Evolutionary conservation across 2,329 filamentous ascomycete genomes (phyloP), one percentile per base, ranked within the genome.

Genomic region (Exutisphaerella laricina): DNA sequence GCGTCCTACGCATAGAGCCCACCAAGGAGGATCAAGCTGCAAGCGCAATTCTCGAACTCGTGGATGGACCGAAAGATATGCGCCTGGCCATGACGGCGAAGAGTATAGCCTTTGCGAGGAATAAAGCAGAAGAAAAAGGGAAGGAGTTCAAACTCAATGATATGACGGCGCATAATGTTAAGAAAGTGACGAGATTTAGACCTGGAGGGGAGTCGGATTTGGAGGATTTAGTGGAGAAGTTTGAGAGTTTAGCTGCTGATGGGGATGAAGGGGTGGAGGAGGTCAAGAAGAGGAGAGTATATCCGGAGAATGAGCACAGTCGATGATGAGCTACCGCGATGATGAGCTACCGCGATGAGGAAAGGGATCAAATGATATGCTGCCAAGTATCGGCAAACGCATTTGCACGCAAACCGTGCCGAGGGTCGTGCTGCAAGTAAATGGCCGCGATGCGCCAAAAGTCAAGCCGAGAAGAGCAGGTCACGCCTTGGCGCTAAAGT

Each of bases 1-100:
- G 92, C 31, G 86, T 98, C 8, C 79, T 96, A 35, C 86, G 88
- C 55, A 88, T 94, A 53, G 90, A 97, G 68, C 85, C 92, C 44
- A 78, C 85, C 58, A 88, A 90, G 66, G 77, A 78, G 59, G 90
- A 97, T 66, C 88, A 96, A 70, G 90, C 86, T 6, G 79, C 82
- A 51, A 89, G 84, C 23, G 90, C 92, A 16, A 89, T 98, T 51
- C 81, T 98, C 35, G 88, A 97, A 69, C 78, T 98, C 22, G 89
- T 98, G 49, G 92, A 98, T 67, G 89, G 90, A 25, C 88, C 88
- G 23, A 85, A 83, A 64, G 92, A 98, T 67, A 86, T 95, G 72
- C 85, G 89, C 23, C 96, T 96, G 69, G 87, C 88, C 58, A 82
- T 97, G 78, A 95, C 89, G 2, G 92, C 92, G 18, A 85, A 84